These are phyloP conservation scores for Dipodascopsis tothii DNA, from an alignment of 805 yeast species.

Conservation along the genomic window DNA sequence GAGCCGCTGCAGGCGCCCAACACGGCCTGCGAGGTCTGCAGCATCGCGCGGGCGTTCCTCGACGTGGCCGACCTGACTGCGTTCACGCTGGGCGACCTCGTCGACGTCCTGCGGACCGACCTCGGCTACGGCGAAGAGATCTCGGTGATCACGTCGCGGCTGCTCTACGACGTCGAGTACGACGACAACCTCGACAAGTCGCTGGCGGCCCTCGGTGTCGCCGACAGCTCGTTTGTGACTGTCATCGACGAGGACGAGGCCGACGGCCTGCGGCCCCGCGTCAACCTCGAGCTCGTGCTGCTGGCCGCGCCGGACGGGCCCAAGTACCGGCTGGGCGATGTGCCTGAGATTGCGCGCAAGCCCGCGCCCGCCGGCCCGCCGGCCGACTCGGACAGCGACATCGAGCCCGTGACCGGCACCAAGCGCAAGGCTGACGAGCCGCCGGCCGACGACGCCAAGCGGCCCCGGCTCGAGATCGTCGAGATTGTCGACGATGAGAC, in stretches of 20 bases:
- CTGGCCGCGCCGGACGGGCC: slow-evolving; percentile 12
- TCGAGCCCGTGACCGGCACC: neutral
- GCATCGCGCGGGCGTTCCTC: slow-evolving; percentile 30
- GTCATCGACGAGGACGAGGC: slow-evolving; percentile 80
- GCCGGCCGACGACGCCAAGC: slow-evolving; percentile 4
- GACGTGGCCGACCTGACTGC: slow-evolving; percentile 22
- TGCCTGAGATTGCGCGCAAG: slow-evolving; percentile 16
- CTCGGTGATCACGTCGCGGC: slow-evolving; percentile 52
- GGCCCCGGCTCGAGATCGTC: slow-evolving; percentile 20
- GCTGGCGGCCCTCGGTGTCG: slow-evolving; percentile 48
- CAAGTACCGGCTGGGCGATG: slow-evolving; percentile 4
- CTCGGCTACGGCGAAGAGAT: slow-evolving; percentile 51
- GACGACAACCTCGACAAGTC: slow-evolving; percentile 59
- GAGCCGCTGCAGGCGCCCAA: slow-evolving; percentile 58
- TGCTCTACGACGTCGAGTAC: slow-evolving; percentile 79
- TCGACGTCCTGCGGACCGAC: slow-evolving; percentile 41
- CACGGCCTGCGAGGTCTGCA: slow-evolving; percentile 55
- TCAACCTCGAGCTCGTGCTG: slow-evolving; percentile 36
- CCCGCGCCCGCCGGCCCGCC: slow-evolving; percentile 3
- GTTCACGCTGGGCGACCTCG: slow-evolving; percentile 43
- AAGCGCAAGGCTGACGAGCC: slow-evolving; percentile 15
- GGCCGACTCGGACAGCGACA: slow-evolving; percentile 1
- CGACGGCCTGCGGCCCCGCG: slow-evolving; percentile 43
- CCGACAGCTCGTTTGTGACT: slow-evolving; percentile 54
- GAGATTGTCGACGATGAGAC: slow-evolving; percentile 26